Base-by-base conservation (phyloP, 2,329 filamentous ascomycete species). In the Cercospora sp. region DNA sequence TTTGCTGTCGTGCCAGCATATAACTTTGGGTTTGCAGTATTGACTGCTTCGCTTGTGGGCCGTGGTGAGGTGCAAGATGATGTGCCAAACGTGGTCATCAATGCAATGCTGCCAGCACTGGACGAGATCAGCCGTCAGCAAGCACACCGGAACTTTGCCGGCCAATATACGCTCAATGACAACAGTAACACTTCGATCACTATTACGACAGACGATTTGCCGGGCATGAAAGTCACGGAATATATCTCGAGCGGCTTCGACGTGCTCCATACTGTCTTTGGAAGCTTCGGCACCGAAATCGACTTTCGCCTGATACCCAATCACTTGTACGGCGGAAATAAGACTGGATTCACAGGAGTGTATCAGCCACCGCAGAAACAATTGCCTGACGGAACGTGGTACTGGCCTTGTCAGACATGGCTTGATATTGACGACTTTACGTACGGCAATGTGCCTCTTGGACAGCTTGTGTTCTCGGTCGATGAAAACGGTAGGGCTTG, bases 1-100 rank as follows among this genome's bases (percentile, higher is more conserved):
- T 70, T 84, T 0, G 79, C 77, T 18, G 72, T 86, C 2, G 74
- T 86, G 0, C 82, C 83, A 0, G 83, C 85, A 69, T 85, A 85
- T 70, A 80, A 81, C 58, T 69, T 84, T 6, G 80, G 80, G 32
- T 73, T 84, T 63, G 78, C 79, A 5, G 71, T 85, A 10, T 71
- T 85, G 60, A 76, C 76, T 0, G 80, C 78, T 9, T 66, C 70
- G 40, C n/a, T 58, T 55, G 30, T 59, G 32, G 21, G 65, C 49
- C 37, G 61, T 66, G 61, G 69, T 37, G 32, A 68, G 45, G 55
- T 72, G 6, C 62, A 34, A 55, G 69, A 65, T 40, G 34, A 63
- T 9, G 30, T 71, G 8, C 64, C 71, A 13, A 74, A 77, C 30
- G 58, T 71, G 12, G 58, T 77, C 26, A 59, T 73, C 9, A 66